phyloP scores from a whole-genome alignment of 768 basidiomycete genomes.

The Coprinopsis strossmayeri region DNA sequence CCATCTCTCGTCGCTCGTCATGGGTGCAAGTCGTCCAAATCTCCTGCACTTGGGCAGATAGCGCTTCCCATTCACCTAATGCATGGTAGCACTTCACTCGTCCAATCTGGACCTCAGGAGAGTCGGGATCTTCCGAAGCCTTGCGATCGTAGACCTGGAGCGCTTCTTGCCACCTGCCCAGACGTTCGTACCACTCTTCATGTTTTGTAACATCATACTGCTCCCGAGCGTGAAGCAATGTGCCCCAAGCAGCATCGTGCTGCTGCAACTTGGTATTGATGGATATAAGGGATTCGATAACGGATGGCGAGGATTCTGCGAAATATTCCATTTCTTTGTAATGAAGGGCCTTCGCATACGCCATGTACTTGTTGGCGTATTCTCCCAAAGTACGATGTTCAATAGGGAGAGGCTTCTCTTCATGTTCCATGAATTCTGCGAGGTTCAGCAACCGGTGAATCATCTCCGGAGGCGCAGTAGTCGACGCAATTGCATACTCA shows the following conservation, averaged over 20 bases:
- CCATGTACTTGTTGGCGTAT: slow-evolving; percentile 88
- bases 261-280: slow-evolving; percentile 97
- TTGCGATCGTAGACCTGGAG: slow-evolving; percentile 79
- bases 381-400: slow-evolving; percentile 91
- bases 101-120: slow-evolving; percentile 76
- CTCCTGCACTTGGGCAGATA: slow-evolving; percentile 80
- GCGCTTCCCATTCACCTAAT: slow-evolving; percentile 93
- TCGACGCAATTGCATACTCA: slow-evolving; percentile 75
- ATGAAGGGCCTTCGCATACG: slow-evolving; percentile 95
- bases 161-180: slow-evolving; percentile 95
- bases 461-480: slow-evolving; percentile 75
- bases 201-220: slow-evolving; percentile 89
- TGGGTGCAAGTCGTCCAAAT: slow-evolving; percentile 79
- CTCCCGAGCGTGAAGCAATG: slow-evolving; percentile 81
- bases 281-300: slow-evolving; percentile 91
- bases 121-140: slow-evolving; percentile 65
- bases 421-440: slow-evolving; percentile 99
- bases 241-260: slow-evolving; percentile 97
- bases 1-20: slow-evolving; percentile 85
- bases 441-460: slow-evolving; percentile 89
- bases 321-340: slow-evolving; percentile 99
- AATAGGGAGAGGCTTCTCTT: slow-evolving; percentile 92
- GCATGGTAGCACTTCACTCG: slow-evolving; percentile 96
- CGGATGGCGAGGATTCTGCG: slow-evolving; percentile 80
- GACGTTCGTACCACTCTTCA: slow-evolving; percentile 97